Conservation (phyloP, 192 early-diverging fungal genomes). For the Backusella liffmaniae region DNA sequence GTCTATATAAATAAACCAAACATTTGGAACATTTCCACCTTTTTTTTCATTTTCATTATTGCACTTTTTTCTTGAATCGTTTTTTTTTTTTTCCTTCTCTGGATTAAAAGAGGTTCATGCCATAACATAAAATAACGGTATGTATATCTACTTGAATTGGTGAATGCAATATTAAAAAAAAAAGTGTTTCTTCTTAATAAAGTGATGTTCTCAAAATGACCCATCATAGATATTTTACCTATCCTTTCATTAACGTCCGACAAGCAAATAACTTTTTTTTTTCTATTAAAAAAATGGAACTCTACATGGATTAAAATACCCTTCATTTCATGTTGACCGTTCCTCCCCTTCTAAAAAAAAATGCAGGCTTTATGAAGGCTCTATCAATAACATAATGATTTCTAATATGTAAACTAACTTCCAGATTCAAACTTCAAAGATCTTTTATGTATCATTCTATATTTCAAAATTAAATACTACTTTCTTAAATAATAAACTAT, state of each 20-base stretch:
- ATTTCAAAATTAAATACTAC: neutral
- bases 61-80: neutral
- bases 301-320: no score
- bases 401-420: neutral
- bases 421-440: neutral
- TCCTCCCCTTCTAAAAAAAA: neutral
- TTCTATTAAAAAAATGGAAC: neutral
- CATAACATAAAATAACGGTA: neutral
- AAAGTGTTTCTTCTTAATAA: neutral
- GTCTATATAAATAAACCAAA: neutral
- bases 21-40: neutral
- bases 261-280: neutral
- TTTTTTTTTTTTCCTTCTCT: neutral
- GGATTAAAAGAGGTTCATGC: neutral
- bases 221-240: slow-evolving; percentile 1
- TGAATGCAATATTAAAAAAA: neutral
- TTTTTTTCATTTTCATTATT: neutral
- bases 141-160: neutral
- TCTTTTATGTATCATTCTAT: neutral
- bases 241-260: neutral
- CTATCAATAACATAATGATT: neutral
- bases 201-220: neutral
- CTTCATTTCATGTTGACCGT: neutral
- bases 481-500: neutral
- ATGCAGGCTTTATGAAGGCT: neutral